Evolutionary conservation across 2,329 filamentous ascomycete species (phyloP).

Genomic region (Venturia oleaginea): DNA sequence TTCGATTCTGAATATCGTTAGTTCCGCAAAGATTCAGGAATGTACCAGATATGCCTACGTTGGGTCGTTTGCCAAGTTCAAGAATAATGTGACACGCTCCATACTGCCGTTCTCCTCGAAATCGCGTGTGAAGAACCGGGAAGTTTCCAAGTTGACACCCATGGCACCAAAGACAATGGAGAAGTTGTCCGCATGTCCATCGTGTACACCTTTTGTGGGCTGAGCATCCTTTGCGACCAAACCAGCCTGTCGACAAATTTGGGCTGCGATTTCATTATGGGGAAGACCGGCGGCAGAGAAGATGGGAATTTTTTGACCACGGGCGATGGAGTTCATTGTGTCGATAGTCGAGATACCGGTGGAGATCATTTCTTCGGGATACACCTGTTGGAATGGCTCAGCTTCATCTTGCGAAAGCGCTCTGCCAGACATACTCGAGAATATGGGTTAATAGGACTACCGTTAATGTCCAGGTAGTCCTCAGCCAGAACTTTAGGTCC

Average conservation of each 20-base stretch:
- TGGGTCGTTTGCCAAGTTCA: slow-evolving; percentile 98
- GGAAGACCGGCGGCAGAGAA: slow-evolving; percentile 97
- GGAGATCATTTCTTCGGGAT: slow-evolving; percentile 99
- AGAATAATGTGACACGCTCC: slow-evolving; percentile 93
- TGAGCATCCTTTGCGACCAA: slow-evolving; percentile 83
- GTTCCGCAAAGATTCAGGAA: neutral
- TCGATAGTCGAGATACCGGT: slow-evolving; percentile 99
- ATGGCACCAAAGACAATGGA: slow-evolving; percentile 99
- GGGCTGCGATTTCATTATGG: slow-evolving; percentile 98
- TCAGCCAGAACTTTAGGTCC: slow-evolving; percentile 96
- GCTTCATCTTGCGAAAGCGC: slow-evolving; percentile 17
- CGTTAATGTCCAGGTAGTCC: slow-evolving; percentile 98
- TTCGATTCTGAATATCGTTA: slow-evolving; percentile 61
- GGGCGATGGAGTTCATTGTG: slow-evolving; percentile 86
- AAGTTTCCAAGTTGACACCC: slow-evolving; percentile 99
- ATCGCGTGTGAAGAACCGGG: slow-evolving; percentile 94
- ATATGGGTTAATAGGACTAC: slow-evolving; percentile 96
- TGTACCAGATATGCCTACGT: slow-evolving; percentile 53
- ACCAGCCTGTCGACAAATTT: slow-evolving; percentile 95
- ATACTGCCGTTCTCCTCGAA: slow-evolving; percentile 99
- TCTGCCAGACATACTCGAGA: slow-evolving; percentile 61
- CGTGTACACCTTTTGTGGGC: slow-evolving; percentile 92
- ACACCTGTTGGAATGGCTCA: slow-evolving; percentile 48
- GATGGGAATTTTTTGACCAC: slow-evolving; percentile 98
- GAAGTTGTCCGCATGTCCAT: slow-evolving; percentile 98